Base-by-base conservation (phyloP, 768 basidiomycete genomes). In the Psilocybe subaeruginosa region DNA sequence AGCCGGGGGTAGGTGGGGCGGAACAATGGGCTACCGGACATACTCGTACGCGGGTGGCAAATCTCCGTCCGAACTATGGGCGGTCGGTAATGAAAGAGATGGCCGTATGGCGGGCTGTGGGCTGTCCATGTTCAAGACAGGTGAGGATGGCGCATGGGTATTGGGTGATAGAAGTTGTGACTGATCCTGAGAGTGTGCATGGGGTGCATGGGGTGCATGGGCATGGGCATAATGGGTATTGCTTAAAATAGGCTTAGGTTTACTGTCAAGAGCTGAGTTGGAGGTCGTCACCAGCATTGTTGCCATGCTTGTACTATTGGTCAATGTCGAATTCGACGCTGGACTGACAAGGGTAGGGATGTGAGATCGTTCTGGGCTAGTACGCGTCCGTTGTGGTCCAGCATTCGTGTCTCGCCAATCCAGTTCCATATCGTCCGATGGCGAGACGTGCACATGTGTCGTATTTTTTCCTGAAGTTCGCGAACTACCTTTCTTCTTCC, bases 31-130 rank as follows among this genome's bases (percentile, higher is more conserved):
- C 58, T 52, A 59, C 49, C 58, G 58, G 37, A 59, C 23, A 27
- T 59, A 49, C 12, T 59, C 58, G 29, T 59, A 59, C 12, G 58
- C 58, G 4, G 58, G 58, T 16, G 58, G 58, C 11, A 59, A 35
- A 43, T 59, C 57, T 43, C 23, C 50, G 43, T 59, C 23, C n/a
- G 17, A 8, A 7, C 35, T 49, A 49, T 49, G 39, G 47, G 11
- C 33, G 37, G 48, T 23, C 48, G 37, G 29, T 46, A 41, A 46
- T 45, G 43, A 46, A 27, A 46, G 43, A 19, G 31, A 46, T 46
- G 55, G 43, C 29, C 46, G 45, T 12, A 7, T 27, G 14, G 7
- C n/a, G 23, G 8, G 27, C 2, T 27, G 29, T 29, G 50, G 16
- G 29, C n/a, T 37, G 33, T 14, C 17, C 33, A 17, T 37, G 33